Evolutionary conservation across 2,329 filamentous ascomycete genomes (phyloP).

Genomic region (Metarhizium guizhouense): DNA sequence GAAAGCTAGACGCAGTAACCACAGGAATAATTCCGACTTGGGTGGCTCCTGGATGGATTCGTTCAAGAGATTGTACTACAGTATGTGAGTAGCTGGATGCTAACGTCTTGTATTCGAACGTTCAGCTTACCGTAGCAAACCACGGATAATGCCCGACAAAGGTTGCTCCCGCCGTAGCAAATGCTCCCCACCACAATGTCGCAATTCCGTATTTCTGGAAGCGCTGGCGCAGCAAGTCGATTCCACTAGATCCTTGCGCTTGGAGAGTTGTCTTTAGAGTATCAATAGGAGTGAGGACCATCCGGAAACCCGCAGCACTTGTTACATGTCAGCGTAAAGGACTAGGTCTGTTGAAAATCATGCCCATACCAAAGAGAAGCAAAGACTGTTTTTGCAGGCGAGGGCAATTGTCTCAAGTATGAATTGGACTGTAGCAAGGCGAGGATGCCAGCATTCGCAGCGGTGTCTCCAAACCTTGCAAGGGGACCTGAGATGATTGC

Average conservation of each 20-base stretch:
- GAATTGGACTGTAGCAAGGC: constrained; percentile 37
- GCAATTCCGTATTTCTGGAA: constrained; percentile 34
- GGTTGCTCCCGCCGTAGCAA: constrained; percentile 38
- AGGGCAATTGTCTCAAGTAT: constrained; percentile 32
- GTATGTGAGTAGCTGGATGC: no score
- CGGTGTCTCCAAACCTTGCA: constrained; percentile 38
- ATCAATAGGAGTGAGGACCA: constrained; percentile 38
- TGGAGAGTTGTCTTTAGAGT: constrained; percentile 42
- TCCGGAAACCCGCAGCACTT: constrained; percentile 36
- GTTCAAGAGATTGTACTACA: constrained; percentile 33
- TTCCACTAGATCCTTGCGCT: constrained; percentile 34
- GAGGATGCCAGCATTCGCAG: constrained; percentile 40
- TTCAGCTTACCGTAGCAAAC: constrained; percentile 34
- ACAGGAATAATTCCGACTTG: constrained; percentile 28
- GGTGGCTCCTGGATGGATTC: constrained; percentile 30
- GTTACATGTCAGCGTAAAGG: background rate
- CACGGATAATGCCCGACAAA: constrained; percentile 42
- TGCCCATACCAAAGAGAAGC: constrained; percentile 31
- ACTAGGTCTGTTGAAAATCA: background rate
- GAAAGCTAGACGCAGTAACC: constrained; percentile 31
- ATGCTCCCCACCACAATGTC: constrained; percentile 40
- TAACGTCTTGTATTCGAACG: background rate
- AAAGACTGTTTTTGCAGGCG: constrained; percentile 35
- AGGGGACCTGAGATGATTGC: constrained; percentile 26
- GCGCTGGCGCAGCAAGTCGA: constrained; percentile 31